phyloP scores from a whole-genome alignment of 177 flowering plant genomes.

The Vitis hybrid region DNA sequence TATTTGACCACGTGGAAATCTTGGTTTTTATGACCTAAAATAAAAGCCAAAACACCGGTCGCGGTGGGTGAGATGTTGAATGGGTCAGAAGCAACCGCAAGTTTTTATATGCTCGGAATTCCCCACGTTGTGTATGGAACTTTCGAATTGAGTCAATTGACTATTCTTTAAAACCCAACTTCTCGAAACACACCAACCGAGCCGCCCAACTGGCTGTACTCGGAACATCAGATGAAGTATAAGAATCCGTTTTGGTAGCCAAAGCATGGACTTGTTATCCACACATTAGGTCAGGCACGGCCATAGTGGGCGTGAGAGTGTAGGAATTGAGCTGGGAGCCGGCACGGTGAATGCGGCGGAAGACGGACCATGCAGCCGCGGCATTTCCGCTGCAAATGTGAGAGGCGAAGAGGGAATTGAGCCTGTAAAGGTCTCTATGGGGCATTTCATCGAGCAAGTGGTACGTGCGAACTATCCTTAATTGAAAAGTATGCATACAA shows the following conservation, averaged over 20 bases:
- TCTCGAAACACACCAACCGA: slow-evolving; percentile 11
- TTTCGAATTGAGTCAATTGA: too few species aligned
- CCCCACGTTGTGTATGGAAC: too few species aligned
- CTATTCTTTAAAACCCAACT: slow-evolving; percentile 30
- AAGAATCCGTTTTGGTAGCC: slow-evolving; percentile 34
- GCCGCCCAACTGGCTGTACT: slow-evolving; percentile 28
- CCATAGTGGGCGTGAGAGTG: slow-evolving; percentile 43
- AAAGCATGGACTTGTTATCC: slow-evolving; percentile 43
- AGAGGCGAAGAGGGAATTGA: slow-evolving; percentile 35
- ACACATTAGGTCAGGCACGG: slow-evolving; percentile 16
- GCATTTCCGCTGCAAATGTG: slow-evolving; percentile 23
- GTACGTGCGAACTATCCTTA: neutral
- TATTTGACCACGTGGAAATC: too few species aligned
- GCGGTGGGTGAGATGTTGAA: too few species aligned
- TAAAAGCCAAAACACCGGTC: too few species aligned
- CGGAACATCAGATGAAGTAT: slow-evolving; percentile 38
- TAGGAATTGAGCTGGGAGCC: slow-evolving; percentile 24
- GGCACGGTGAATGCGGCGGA: slow-evolving; percentile 21
- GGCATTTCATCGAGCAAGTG: slow-evolving; percentile 28
- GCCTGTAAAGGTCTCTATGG: slow-evolving; percentile 20
- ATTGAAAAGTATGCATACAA: too few species aligned
- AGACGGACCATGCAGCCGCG: slow-evolving; percentile 36
- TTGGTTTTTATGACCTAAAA: too few species aligned
- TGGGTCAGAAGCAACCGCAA: too few species aligned
- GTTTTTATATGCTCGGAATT: too few species aligned